Evolutionary conservation across 2,329 filamentous ascomycete genomes (phyloP), one percentile per base, ranked within the genome.

Genomic region (Curvularia spicifera): DNA sequence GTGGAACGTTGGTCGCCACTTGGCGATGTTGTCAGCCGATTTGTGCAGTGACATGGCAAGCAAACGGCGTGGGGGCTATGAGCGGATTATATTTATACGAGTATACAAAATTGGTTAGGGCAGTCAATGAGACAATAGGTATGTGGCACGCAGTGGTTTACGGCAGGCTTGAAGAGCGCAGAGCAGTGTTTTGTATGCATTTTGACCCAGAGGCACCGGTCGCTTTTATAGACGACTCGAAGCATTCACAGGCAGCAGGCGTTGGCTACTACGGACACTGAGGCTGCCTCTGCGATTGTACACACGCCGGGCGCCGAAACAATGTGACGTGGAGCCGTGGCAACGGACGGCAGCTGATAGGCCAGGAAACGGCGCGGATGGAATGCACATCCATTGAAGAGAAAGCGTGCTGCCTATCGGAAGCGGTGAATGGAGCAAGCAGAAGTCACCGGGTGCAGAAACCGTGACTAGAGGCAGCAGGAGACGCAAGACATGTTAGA

Each of bases 251-350:
- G 26, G 40, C 51, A 18, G 49, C 35, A n/a, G 24, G 24, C 22
- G 37, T 48, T 53, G 58, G 61, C 31, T 56, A 40, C 42, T 22
- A 45, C 37, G 13, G 47, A 12, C 28, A 59, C 42, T 56, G 52
- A 60, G 47, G 44, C 39, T 44, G 50, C n/a, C 46, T 54, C 33
- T 39, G 26, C 31, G 56, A 62, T 52, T 63, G 56, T 54, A 24
- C 44, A 47, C 45, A 51, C 50, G 48, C 48, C 53, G 20, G 42
- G 18, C 20, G 43, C 54, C 45, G 53, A 47, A 35, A 20, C 37
- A 31, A 59, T 55, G 53, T 59, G n/a, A 60, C 52, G 51, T 35
- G 51, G 44, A 49, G 46, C 35, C 53, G 50, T 55, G 56, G 59
- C 56, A 51, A 60, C 37, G 50, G 50, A 53, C 39, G 52, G 48